Base-by-base conservation (phyloP, 352 stramenopile genomes). In the Phytophthora sansomeana region DNA sequence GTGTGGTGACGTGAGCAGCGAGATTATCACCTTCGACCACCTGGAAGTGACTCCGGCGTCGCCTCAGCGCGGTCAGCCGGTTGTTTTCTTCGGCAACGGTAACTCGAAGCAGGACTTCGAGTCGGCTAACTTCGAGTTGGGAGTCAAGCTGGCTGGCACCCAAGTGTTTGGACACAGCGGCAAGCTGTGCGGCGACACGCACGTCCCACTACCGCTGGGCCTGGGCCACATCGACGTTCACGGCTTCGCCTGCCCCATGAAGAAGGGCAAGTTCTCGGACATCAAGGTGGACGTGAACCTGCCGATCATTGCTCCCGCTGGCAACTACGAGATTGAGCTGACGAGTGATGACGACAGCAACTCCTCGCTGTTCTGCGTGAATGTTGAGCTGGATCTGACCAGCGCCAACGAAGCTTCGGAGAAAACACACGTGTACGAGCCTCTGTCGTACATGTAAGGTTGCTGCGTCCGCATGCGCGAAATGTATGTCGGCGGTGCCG, bases 161-260 rank as follows among this genome's bases (percentile, higher is more conserved):
- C 78, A 87, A 35, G 80, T 96, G 44, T 96, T 90, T 29, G 75
- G 75, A 29, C 86, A 96, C 75, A 78, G 72, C 24, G 86, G 86
- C 43, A 79, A 83, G 69, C 71, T 93, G 8, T 96, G 88, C 52
- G 88, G 88, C 14, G 78, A 93, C 30, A 93, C 80, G 14, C 84
- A 93, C 60, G 74, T 96, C 39, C 84, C 88, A 13, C 75, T 96
- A 58, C 88, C 88, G 13, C 75, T 96, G 16, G 84, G 78, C n/a
- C 74, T 96, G 24, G 88, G 88, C 46, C 84, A 96, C 73, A 96
- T 96, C 63, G 85, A 93, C 32, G 80, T 96, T 17, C 81, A 94
- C 60, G 88, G 88, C 7, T 92, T 96, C 51, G 41, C 70, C 26
- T 96, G 88, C 72, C 88, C 88, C 13, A 68, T 92, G 59, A 77